These are phyloP conservation scores for Mucor velutinosus DNA, from an alignment of 371 early-diverging fungal genomes.

Conservation along the genomic window DNA sequence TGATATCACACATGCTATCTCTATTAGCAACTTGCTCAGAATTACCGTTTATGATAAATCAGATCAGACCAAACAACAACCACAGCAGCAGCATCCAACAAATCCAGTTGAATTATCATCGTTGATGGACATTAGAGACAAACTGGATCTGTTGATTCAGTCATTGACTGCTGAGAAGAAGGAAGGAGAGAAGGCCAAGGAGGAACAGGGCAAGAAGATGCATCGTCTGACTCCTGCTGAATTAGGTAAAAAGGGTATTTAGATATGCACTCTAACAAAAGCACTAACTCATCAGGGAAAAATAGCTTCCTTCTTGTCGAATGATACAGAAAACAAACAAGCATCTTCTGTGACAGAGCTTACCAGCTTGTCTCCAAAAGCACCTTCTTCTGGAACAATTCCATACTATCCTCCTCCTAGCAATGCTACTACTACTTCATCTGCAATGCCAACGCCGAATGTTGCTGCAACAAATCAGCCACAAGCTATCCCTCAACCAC, in stretches of 20 bases:
- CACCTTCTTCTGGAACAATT: background rate
- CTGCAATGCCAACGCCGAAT: background rate
- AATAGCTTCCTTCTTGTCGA: constrained; percentile 3
- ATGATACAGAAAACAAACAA: background rate
- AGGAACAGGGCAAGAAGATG: background rate
- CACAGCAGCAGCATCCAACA: background rate
- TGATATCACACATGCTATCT: constrained; percentile 58
- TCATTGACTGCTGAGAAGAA: background rate
- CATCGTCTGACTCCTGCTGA: constrained; percentile 16
- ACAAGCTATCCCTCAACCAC: background rate
- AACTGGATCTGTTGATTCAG: constrained; percentile 7
- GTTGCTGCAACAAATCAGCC: background rate
- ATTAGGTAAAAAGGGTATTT: constrained; percentile 9
- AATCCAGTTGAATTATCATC: background rate
- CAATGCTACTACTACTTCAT: background rate
- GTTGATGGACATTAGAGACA: constrained; percentile 20
- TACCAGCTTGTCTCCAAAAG: constrained; percentile 3
- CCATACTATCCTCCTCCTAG: constrained; percentile 21
- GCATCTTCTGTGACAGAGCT: constrained; percentile 9
- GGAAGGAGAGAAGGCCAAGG: background rate
- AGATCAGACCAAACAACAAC: background rate
- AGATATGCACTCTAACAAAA: too few relatives aligned
- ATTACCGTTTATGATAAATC: constrained; percentile 46
- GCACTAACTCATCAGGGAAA: background rate
- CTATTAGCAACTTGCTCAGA: constrained; percentile 53